Base-by-base conservation (phyloP, 108 stramenopile species). In the Nitzschia sp. region DNA sequence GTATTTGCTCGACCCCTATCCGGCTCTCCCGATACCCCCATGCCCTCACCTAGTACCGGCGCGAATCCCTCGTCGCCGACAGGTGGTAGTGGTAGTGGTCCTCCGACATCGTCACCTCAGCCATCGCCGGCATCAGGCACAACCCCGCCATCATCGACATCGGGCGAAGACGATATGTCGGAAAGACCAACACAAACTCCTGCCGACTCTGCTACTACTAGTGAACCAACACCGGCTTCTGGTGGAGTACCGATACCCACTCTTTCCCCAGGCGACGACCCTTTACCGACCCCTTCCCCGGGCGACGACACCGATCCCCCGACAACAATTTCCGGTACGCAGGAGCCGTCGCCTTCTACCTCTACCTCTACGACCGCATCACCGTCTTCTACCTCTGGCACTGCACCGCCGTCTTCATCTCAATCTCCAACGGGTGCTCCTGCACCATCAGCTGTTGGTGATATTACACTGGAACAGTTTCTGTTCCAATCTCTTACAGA, bases 401-500 rank as follows among this genome's bases (percentile, higher is more conserved):
- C 5, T 9, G 50, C 21, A 23, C 17, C 13, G 6, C 16, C 60
- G 26, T 34, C 41, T 25, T 21, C 60, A 27, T 31, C 36, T 4
- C 17, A 0, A 23, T 9, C 16, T 34, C 11, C n/a, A 1, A 26
- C 38, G 23, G 15, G 25, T 2, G 16, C 28, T 26, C 28, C 44
- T 8, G 21, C 50, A 19, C 54, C 66, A 44, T 41, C 66, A 26
- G 31, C 31, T 2, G 47, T 0, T 5, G 64, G 64, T 30, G 32
- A 65, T 31, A 23, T 53, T 5, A 30, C 73, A 8, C 31, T 76
- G 16, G 58, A 69, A 45, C 19, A 57, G 27, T 77, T 58, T 27
- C 46, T 77, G 25, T 25, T 3, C 3, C 62, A 63, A 46, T 67
- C 69, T 53, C 27, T 80, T 5, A 75, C 79, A 34, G 66, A 69